phyloP scores from a whole-genome alignment of 2,329 filamentous ascomycete species.

The Trichophyton verrucosum region DNA sequence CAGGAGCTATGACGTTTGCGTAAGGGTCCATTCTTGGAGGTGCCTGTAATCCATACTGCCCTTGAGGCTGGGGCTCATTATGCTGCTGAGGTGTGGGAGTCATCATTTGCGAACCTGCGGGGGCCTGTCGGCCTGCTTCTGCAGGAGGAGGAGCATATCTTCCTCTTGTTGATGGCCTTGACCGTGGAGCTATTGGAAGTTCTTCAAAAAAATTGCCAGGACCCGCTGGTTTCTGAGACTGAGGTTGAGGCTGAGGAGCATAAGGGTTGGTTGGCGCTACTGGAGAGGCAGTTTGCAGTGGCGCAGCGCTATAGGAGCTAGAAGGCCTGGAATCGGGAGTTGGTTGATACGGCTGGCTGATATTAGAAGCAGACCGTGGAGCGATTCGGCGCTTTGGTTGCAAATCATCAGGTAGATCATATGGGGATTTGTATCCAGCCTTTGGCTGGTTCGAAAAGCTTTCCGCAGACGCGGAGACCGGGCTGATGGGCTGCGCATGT shows the following conservation, averaged over 20 bases:
- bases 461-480: background rate
- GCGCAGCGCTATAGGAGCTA: slow-evolving; percentile 7
- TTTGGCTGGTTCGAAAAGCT: slow-evolving; percentile 76
- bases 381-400: slow-evolving; percentile 38
- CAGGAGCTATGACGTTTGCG: slow-evolving; percentile 18
- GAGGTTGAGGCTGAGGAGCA: slow-evolving; percentile 9
- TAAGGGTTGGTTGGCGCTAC: slow-evolving; percentile 12
- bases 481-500: background rate
- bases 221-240: slow-evolving; percentile 5
- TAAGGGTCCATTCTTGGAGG: slow-evolving; percentile 21
- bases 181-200: slow-evolving; percentile 50
- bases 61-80: background rate
- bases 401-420: slow-evolving; percentile 86
- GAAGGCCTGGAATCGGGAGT: slow-evolving; percentile 32
- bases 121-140: slow-evolving; percentile 18
- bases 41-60: slow-evolving; percentile 18
- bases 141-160: slow-evolving; percentile 29
- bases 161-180: slow-evolving; percentile 42
- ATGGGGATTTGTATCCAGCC: slow-evolving; percentile 84
- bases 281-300: slow-evolving; percentile 10
- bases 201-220: slow-evolving; percentile 62
- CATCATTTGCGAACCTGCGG: slow-evolving; percentile 16
- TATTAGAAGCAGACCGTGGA: slow-evolving; percentile 30
- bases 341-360: slow-evolving; percentile 49
- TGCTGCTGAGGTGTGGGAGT: slow-evolving; percentile 19